A percentile compares a stretch with the other conserved stretches of the same genome.
Conservation (phyloP, 768 basidiomycete genomes). For the Leccinum olivaceopallidum region DNA sequence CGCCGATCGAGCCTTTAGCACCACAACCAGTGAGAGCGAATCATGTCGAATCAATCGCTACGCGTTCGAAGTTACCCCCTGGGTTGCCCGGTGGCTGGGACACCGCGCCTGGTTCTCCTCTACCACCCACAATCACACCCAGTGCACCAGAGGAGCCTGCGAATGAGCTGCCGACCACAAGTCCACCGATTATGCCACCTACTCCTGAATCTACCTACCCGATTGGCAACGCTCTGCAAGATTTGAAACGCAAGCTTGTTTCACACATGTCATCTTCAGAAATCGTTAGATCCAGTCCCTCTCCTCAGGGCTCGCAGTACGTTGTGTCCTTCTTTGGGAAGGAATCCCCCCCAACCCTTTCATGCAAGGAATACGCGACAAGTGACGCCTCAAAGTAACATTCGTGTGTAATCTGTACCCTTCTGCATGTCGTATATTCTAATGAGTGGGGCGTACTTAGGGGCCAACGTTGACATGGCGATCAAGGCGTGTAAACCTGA, state of each 20-base stretch:
- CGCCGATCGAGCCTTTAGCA: constrained; percentile 13
- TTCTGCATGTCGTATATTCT: background rate
- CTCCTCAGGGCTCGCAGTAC: constrained; percentile 24
- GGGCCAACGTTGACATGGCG: constrained; percentile 70
- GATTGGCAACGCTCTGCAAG: constrained; percentile 26
- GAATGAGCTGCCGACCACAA: constrained; percentile 4
- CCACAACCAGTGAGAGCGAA: constrained; percentile 14
- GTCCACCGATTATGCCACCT: background rate
- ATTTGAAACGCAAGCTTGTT: constrained; percentile 27
- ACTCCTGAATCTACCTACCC: constrained; percentile 10
- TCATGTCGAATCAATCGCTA: constrained; percentile 1
- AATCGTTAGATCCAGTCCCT: constrained; percentile 1
- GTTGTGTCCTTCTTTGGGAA: background rate
- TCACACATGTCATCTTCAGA: constrained; percentile 7
- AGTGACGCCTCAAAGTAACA: constrained; percentile 44
- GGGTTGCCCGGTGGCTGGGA: constrained; percentile 28
- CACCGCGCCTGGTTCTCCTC: constrained; percentile 11
- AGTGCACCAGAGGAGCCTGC: constrained; percentile 7
- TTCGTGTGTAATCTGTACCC: constrained; percentile 34
- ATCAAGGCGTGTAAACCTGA: constrained; percentile 74
- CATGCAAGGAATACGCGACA: constrained; percentile 20
- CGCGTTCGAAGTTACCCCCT: constrained; percentile 24
- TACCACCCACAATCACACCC: constrained; percentile 8
- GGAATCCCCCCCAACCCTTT: background rate
- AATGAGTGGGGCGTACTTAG: constrained; percentile 10